Evolutionary conservation across 345 rosid species (phyloP), one percentile per base, ranked within the genome.

Genomic region (Hibiscus mutabilis): DNA sequence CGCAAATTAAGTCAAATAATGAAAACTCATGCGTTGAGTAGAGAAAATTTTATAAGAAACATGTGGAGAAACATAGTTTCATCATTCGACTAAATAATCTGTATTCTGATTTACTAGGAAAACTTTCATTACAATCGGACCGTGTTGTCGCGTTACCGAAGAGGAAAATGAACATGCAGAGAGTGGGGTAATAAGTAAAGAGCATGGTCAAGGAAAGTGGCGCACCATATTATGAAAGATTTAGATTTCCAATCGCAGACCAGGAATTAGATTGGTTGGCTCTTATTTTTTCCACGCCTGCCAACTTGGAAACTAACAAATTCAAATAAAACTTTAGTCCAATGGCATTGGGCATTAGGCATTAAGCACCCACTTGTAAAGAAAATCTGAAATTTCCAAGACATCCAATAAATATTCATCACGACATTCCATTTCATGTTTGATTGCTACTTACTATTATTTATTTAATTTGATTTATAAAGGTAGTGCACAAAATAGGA

Each of bases 241-340:
- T 64, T 21, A 2, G 33, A 24, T 14, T 14, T 14, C 5, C 15
- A 11, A 11, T 24, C 66, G 14, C 47, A 35, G 25, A n/a, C 27
- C 1, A n/a, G 51, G 9, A 37, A 1, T 63, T n/a, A 24, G 33
- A 60, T 60, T 60, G 40, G 40, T 16, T 15, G 64, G 40, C 40
- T 12, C 2, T 62, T 40, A 11, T 4, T 35, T 61, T n/a, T 35
- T 37, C 66, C 35, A 31, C 9, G 1, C 47, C n/a, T 11, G 68
- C 68, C 68, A 40, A 64, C 68, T 64, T 12, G 68, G 68, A 40
- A 40, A 64, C 14, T 8, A 56, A 21, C 18, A 53, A 53, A 53
- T 9, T 21, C 11, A 56, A 56, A 22, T 1, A 22, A 4, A 22
- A 24, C 4, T 21, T 64, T 40, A 2, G 24, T 2, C 24, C 2